These are phyloP conservation scores for Syncephalastrum monosporum DNA, from an alignment of 371 early-diverging fungal species.

Conservation along the genomic window DNA sequence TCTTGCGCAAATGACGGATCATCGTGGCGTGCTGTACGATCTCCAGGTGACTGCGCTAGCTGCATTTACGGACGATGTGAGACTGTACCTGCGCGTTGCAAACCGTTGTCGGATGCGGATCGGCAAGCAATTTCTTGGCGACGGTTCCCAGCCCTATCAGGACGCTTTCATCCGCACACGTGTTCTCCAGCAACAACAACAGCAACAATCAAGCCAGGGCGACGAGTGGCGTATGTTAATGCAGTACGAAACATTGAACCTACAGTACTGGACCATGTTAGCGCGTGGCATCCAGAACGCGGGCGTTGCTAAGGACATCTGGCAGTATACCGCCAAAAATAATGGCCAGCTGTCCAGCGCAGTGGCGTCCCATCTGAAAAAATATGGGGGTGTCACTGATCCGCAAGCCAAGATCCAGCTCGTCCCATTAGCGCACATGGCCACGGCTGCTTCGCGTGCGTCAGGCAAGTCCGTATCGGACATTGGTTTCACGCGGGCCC, in stretches of 20 bases:
- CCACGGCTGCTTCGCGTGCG: conserved; percentile 13
- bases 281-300: conserved; percentile 47
- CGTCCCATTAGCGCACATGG: conserved; percentile 25
- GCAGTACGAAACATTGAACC: conserved; percentile 43
- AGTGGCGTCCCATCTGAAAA: conserved; percentile 20
- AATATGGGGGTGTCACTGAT: conserved; percentile 9
- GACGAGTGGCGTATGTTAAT: conserved; percentile 9
- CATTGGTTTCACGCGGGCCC: too few relatives aligned
- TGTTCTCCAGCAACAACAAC: conserved; percentile 3
- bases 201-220: not conserved
- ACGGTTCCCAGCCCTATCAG: conserved; percentile 46
- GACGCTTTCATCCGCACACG: conserved; percentile 17
- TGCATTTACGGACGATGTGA: conserved; percentile 63
- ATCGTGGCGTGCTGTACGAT: conserved; percentile 65
- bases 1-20: conserved; percentile 62
- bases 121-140: conserved; percentile 42
- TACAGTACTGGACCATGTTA: conserved; percentile 54
- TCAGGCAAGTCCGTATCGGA: too few relatives aligned
- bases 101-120: conserved; percentile 67
- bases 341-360: conserved; percentile 24
- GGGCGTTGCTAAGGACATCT: conserved; percentile 30
- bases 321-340: conserved; percentile 33
- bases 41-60: conserved; percentile 62
- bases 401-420: conserved; percentile 14
- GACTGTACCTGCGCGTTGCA: conserved; percentile 58